phyloP scores from a whole-genome alignment of 83 land plant species.

The Larix sibirica region DNA sequence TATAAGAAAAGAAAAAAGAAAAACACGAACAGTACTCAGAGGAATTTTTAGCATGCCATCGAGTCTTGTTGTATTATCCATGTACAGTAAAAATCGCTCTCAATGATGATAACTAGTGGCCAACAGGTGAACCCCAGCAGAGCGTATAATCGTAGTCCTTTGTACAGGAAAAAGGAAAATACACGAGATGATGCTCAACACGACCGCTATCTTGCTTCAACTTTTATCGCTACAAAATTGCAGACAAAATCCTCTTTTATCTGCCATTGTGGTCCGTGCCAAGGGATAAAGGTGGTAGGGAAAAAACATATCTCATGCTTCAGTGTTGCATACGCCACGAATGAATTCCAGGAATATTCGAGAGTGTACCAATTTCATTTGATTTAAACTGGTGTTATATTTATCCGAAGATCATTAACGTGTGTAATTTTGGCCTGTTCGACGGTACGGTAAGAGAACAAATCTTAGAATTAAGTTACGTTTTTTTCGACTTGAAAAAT shows the following conservation, averaged over 20 bases:
- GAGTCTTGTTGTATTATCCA: conserved; percentile 6
- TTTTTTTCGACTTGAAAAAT: no score
- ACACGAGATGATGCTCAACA: background rate
- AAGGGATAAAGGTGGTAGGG: conserved; percentile 1
- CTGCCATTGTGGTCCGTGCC: conserved; percentile 6
- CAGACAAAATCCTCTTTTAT: background rate
- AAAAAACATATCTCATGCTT: background rate
- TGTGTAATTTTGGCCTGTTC: no score
- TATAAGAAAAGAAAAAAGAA: background rate
- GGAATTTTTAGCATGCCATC: background rate
- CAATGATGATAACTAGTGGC: conserved; percentile 18
- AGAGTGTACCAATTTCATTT: no score
- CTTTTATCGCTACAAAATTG: background rate
- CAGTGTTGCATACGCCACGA: no score
- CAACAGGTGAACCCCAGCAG: conserved; percentile 15
- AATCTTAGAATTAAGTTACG: no score
- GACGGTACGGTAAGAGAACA: no score
- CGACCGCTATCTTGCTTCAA: background rate
- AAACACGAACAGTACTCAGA: background rate
- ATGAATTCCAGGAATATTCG: no score
- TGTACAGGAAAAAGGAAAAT: background rate
- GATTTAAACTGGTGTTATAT: no score
- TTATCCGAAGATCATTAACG: no score
- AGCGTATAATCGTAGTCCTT: conserved; percentile 15
- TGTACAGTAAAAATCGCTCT: background rate